These are phyloP conservation scores for Oehlia diaphana DNA, from an alignment of 192 early-diverging fungal genomes.

Conservation along the genomic window DNA sequence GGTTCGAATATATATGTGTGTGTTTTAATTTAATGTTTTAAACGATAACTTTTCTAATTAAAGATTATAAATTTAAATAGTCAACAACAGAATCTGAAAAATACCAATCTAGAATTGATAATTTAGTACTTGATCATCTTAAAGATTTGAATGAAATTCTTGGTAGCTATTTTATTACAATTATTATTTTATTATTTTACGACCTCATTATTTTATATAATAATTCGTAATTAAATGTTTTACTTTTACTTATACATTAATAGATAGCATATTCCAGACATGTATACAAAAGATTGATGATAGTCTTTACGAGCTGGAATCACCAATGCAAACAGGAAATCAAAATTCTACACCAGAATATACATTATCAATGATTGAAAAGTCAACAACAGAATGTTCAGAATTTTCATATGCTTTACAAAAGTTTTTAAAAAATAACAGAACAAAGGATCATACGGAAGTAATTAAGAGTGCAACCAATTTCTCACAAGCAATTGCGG, in stretches of 20 bases:
- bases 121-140: slow-evolving; percentile 62
- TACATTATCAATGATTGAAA: slow-evolving; percentile 89
- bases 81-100: slow-evolving; percentile 41
- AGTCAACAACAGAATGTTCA: slow-evolving; percentile 66
- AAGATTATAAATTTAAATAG: background rate
- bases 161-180: slow-evolving; percentile 35
- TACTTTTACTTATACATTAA: background rate
- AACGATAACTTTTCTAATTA: background rate
- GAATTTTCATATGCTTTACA: slow-evolving; percentile 54
- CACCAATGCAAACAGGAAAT: slow-evolving; percentile 80
- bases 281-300: slow-evolving; percentile 90
- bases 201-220: slow-evolving; percentile 34
- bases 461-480: slow-evolving; percentile 79
- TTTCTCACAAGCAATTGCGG: slow-evolving; percentile 78
- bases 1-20: slow-evolving; percentile 26
- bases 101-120: slow-evolving; percentile 64
- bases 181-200: background rate
- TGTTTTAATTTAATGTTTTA: background rate
- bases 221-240: background rate
- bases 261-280: slow-evolving; percentile 84
- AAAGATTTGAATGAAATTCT: slow-evolving; percentile 73
- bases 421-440: slow-evolving; percentile 43
- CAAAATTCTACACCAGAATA: slow-evolving; percentile 89
- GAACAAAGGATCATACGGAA: slow-evolving; percentile 75
- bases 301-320: slow-evolving; percentile 82